A percentile compares a stretch with the other conserved stretches of the same genome.
These are phyloP conservation scores for Ustilago curta DNA, from an alignment of 1,284 basidiomycete genomes.

Conservation along the genomic window DNA sequence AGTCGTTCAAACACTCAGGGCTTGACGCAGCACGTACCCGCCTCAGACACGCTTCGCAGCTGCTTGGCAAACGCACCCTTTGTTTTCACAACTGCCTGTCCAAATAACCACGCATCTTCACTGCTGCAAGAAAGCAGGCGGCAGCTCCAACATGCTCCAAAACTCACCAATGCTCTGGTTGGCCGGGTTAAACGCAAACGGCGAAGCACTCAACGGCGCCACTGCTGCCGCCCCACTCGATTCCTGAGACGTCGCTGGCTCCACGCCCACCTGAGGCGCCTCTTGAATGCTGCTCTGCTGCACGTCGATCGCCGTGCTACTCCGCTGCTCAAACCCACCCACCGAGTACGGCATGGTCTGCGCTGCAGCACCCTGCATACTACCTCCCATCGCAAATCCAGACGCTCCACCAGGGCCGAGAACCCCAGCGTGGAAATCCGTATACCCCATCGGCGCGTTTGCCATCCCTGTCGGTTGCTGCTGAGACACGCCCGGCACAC, in stretches of 20 bases:
- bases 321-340: neutral
- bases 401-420: neutral
- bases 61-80: too few relatives aligned
- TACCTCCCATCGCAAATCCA: too few relatives aligned
- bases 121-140: constrained; percentile 51
- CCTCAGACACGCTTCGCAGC: too few relatives aligned
- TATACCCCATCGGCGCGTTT: neutral
- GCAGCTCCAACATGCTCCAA: constrained; percentile 57
- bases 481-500: neutral
- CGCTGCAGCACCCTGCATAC: neutral
- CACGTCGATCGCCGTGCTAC: neutral
- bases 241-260: neutral
- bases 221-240: constrained; percentile 1
- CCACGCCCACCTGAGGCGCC: neutral
- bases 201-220: constrained; percentile 36
- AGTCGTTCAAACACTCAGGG: too few relatives aligned
- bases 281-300: neutral
- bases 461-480: neutral
- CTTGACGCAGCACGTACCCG: too few relatives aligned
- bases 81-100: too few relatives aligned
- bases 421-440: constrained; percentile 7
- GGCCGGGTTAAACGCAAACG: constrained; percentile 47
- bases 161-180: constrained; percentile 51
- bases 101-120: too few relatives aligned
- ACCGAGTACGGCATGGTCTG: neutral